phyloP scores from a whole-genome alignment of 106 monocot genomes.

The Dendrobium huoshanense region DNA sequence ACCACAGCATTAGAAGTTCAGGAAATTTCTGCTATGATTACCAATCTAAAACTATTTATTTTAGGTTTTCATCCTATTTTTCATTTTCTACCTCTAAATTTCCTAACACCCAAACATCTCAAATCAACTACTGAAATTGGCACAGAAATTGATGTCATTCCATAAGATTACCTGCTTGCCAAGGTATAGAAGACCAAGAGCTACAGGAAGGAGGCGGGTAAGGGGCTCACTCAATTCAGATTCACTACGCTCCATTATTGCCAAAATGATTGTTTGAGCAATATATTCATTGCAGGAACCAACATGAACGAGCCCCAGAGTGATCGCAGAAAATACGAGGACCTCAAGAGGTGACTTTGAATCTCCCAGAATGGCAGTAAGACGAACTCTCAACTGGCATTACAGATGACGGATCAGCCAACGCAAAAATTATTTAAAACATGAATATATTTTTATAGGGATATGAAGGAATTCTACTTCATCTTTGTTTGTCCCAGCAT shows the following conservation, averaged over 20 bases:
- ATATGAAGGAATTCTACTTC: conserved; percentile 39
- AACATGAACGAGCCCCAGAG: conserved; percentile 80
- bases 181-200: conserved; percentile 97
- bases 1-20: too few species aligned
- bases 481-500: conserved; percentile 93
- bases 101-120: not conserved
- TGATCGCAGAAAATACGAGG: conserved; percentile 82
- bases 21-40: not conserved
- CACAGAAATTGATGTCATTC: not conserved
- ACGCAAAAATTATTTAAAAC: not conserved
- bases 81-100: not conserved
- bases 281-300: conserved; percentile 96
- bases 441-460: conserved; percentile 4
- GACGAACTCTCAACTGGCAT: conserved; percentile 51
- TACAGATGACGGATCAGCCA: conserved; percentile 5
- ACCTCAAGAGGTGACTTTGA: conserved; percentile 78
- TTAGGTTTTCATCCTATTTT: not conserved
- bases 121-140: not conserved
- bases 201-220: conserved; percentile 85
- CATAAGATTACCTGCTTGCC: conserved; percentile 79
- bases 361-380: conserved; percentile 56
- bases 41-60: not conserved
- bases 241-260: conserved; percentile 90
- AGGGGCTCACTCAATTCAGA: conserved; percentile 75
- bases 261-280: conserved; percentile 82